Evolutionary conservation across 83 land plant genomes (phyloP), one percentile per base, ranked within the genome.

Genomic region (Diphasiastrum complanatum): DNA sequence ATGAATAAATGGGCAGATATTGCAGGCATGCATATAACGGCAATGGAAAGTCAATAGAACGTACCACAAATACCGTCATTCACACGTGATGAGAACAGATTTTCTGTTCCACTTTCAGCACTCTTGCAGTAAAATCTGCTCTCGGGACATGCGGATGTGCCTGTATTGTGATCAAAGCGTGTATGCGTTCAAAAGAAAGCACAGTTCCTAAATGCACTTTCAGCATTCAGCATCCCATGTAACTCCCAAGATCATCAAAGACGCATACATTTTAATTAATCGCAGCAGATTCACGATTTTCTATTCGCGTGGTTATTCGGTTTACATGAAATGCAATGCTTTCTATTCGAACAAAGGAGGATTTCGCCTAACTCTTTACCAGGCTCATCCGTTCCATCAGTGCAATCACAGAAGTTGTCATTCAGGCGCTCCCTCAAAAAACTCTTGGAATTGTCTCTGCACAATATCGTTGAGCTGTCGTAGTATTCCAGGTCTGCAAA

Each of bases 311-410:
- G n/a, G n/a, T 51, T 43, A 43, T 35, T 3, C 14, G 5, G 25
- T 29, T 4, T 24, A 46, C 28, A 16, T 27, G 33, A 67, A 47
- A 45, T 23, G n/a, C 18, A 30, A 5, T 16, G 49, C 19, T 6
- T 36, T 25, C n/a, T n/a, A n/a, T n/a, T n/a, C n/a, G n/a, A n/a
- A n/a, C n/a, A n/a, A 52, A 4, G 6, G 52, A 49, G 53, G 47
- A 33, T 20, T 32, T 1, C 10, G 1, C 4, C 12, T 18, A 2
- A 58, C 10, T 20, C 12, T 32, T 38, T 35, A 85, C 96, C 96
- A 16, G 96, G 96, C 63, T 90, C 96, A 58, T 90, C 96, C 20
- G 96, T 86, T 40, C 96, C 96, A 51, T 90, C 96, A 33, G 66
- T 46, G 69, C 96, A 90, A 51, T 90, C 96, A 54, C 96, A 90